phyloP scores from a whole-genome alignment of 2,329 filamentous ascomycete genomes.

The Sporothrix curviconia region DNA sequence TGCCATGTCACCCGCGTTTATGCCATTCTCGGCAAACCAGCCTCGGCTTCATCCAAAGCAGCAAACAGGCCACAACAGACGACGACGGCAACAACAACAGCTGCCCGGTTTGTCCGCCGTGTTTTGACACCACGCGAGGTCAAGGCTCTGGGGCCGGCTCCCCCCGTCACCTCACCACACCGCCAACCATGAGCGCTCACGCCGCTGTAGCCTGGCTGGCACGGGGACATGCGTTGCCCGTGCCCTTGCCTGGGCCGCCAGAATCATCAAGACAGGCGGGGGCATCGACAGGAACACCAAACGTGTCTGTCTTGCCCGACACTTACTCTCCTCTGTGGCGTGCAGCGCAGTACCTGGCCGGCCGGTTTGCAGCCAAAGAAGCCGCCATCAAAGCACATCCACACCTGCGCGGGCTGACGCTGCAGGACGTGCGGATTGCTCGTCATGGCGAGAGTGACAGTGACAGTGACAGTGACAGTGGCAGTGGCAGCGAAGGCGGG shows the following conservation, averaged over 20 bases:
- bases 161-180: neutral
- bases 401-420: conserved; percentile 46
- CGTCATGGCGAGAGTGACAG: neutral
- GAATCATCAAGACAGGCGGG: no score
- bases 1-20: conserved; percentile 62
- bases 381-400: conserved; percentile 66
- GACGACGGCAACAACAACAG: no score
- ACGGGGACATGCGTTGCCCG: neutral
- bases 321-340: conserved; percentile 27
- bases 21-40: conserved; percentile 39
- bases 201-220: conserved; percentile 11
- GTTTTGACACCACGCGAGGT: conserved; percentile 40
- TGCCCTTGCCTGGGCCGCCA: no score
- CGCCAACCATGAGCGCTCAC: neutral
- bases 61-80: conserved; percentile 25
- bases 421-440: conserved; percentile 52
- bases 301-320: neutral
- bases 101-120: conserved; percentile 40
- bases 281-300: neutral
- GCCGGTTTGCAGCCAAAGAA: conserved; percentile 64
- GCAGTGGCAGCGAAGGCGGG: no score
- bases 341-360: conserved; percentile 37
- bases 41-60: neutral
- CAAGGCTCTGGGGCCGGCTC: neutral
- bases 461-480: no score